Evolutionary conservation across 2,329 filamentous ascomycete genomes (phyloP).

Genomic region (Corniculantispora saksenae): DNA sequence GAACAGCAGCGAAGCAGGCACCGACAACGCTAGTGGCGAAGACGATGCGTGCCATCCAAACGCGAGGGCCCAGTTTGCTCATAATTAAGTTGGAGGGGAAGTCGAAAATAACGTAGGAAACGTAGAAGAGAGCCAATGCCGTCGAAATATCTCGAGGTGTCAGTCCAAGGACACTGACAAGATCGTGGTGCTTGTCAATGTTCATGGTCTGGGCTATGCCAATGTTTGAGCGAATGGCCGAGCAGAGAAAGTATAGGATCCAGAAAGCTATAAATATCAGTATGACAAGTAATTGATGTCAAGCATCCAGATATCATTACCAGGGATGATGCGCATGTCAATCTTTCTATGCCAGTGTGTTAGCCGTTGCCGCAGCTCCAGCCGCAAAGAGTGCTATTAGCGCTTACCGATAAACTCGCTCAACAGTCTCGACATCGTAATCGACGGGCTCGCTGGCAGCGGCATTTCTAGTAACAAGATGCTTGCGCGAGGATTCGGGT

Average conservation of each 20-base stretch:
- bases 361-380: not conserved
- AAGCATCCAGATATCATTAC: constrained; percentile 34
- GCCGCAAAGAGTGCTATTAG: not conserved
- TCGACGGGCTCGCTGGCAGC: constrained; percentile 28
- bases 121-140: constrained; percentile 85
- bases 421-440: constrained; percentile 53
- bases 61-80: constrained; percentile 78
- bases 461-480: not conserved
- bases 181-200: constrained; percentile 65
- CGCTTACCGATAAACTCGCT: constrained; percentile 52
- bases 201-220: constrained; percentile 97
- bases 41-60: constrained; percentile 92
- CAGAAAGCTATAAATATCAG: constrained; percentile 66
- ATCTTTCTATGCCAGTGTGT: constrained; percentile 44
- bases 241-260: constrained; percentile 88
- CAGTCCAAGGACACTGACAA: constrained; percentile 70
- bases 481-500: not conserved
- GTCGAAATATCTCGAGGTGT: constrained; percentile 78
- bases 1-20: constrained; percentile 78
- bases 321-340: constrained; percentile 60
- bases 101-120: constrained; percentile 88
- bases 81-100: constrained; percentile 86
- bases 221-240: constrained; percentile 87
- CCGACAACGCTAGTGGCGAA: constrained; percentile 84
- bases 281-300: too few relatives aligned